Conservation (phyloP, 2,329 filamentous ascomycete genomes). For the Simplicillium aogashimaense region DNA sequence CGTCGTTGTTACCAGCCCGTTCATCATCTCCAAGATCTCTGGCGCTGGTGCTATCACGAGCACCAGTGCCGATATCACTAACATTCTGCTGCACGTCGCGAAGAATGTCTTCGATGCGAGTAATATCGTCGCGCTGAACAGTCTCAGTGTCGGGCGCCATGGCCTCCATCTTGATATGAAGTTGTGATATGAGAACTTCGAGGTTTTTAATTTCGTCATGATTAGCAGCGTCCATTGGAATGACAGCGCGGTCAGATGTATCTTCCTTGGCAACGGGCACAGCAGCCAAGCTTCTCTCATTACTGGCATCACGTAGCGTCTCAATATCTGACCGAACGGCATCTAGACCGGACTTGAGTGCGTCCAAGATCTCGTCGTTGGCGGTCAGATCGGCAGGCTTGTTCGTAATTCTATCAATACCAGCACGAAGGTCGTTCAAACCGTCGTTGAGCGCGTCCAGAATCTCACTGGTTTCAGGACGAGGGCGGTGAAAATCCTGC, state of each 20-base stretch:
- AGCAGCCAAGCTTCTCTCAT: slow-evolving; percentile 37
- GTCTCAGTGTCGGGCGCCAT: slow-evolving; percentile 21
- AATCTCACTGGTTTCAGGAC: slow-evolving; percentile 72
- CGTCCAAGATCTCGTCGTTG: slow-evolving; percentile 83
- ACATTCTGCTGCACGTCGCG: slow-evolving; percentile 37
- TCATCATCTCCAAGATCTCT: slow-evolving; percentile 9
- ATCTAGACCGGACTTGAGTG: slow-evolving; percentile 72
- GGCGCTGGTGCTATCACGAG: slow-evolving; percentile 16
- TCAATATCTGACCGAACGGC: slow-evolving; percentile 68
- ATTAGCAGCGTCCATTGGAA: slow-evolving; percentile 43
- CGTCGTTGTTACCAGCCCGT: slow-evolving; percentile 18
- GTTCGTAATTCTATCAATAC: slow-evolving; percentile 68
- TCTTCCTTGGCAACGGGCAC: slow-evolving; percentile 10
- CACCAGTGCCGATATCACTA: slow-evolving; percentile 29
- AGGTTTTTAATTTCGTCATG: slow-evolving; percentile 75
- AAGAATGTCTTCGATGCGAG: slow-evolving; percentile 42
- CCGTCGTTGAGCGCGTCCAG: slow-evolving; percentile 86
- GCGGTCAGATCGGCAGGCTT: slow-evolving; percentile 75
- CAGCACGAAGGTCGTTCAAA: slow-evolving; percentile 62
- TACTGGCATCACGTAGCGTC: slow-evolving; percentile 49
- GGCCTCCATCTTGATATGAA: slow-evolving; percentile 71
- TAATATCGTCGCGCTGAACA: slow-evolving; percentile 43
- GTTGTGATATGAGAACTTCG: slow-evolving; percentile 71
- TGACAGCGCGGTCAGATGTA: slow-evolving; percentile 14
- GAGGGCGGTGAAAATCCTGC: slow-evolving; percentile 59